Evolutionary conservation across 768 basidiomycete genomes (phyloP), one percentile per base, ranked within the genome.

Genomic region (Boletus patriciae): DNA sequence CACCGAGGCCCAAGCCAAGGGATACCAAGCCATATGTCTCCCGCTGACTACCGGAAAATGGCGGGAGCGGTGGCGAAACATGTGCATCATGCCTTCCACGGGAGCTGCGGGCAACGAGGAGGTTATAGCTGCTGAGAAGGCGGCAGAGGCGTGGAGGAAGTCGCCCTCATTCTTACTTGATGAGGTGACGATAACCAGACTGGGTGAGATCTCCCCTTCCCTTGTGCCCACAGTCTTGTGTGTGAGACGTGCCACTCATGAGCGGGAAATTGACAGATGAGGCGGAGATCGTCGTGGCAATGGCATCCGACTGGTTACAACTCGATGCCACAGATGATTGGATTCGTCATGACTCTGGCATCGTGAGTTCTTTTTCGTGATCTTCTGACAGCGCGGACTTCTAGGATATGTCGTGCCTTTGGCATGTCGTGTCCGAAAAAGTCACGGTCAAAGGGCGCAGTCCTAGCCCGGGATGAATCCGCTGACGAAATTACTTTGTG

Each of bases 271-370:
- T 49, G 58, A 46, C 63, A 92, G 91, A 91, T 70, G 90, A 93
- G 65, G 83, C 85, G 11, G 85, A 88, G 57, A 80, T 80, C 27
- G 75, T 90, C 37, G 84, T 91, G 15, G 87, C 79, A 6, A 82
- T 97, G 70, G 80, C 90, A 9, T 94, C 94, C 3, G 92, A 95
- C 53, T 99, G 97, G 97, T 80, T 99, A 4, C 93, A 97, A 70
- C 78, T 99, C 38, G 97, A 99, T 73, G 87, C 92, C 9, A 76
- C 83, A 0, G 94, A 98, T 72, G 92, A 94, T 65, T 93, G 95
- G 80, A 87, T 98, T 52, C 84, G 97, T 44, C 92, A 96, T 65
- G 97, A 99, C 68, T 89, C 94, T 44, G 97, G 96, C 74, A 90
- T 96, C 52, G 94, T 94, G 71, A 74, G 89, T 79, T 45, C 50